These are phyloP conservation scores for Boletus semigastroideus DNA, from an alignment of 1,284 basidiomycete genomes.

Conservation along the genomic window DNA sequence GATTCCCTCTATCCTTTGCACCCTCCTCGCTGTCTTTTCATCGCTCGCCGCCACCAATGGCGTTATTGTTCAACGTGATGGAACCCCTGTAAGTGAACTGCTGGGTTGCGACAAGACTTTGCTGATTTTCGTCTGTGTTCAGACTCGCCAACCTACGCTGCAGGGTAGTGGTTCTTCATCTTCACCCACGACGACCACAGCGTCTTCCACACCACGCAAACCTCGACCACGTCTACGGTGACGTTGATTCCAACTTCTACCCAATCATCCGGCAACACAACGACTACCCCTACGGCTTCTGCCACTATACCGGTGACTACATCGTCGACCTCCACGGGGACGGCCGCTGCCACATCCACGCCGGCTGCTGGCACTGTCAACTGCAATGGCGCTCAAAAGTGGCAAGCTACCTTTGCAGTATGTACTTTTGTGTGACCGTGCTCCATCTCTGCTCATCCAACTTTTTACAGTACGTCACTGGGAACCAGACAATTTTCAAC, in stretches of 20 bases:
- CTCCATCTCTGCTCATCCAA: not conserved
- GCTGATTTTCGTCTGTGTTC: not conserved
- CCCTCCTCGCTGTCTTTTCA: constrained; percentile 10
- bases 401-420: constrained; percentile 29
- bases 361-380: not conserved
- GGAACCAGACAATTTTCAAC: constrained; percentile 22
- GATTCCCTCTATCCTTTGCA: constrained; percentile 20
- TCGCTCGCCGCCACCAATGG: constrained; percentile 13
- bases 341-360: not conserved
- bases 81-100: constrained; percentile 9
- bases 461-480: constrained; percentile 20
- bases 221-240: not conserved
- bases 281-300: not conserved
- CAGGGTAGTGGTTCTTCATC: not conserved
- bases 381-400: constrained; percentile 24
- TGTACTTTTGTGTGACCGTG: not conserved
- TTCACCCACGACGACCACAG: no score
- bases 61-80: constrained; percentile 19
- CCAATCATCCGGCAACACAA: not conserved
- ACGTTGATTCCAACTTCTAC: no score
- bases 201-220: no score
- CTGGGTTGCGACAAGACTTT: rapidly evolving
- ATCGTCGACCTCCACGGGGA: not conserved
- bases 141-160: constrained; percentile 4
- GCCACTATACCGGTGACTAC: not conserved